Evolutionary conservation across 2,329 filamentous ascomycete genomes (phyloP).

Genomic region (Dichotomopilus funicola): DNA sequence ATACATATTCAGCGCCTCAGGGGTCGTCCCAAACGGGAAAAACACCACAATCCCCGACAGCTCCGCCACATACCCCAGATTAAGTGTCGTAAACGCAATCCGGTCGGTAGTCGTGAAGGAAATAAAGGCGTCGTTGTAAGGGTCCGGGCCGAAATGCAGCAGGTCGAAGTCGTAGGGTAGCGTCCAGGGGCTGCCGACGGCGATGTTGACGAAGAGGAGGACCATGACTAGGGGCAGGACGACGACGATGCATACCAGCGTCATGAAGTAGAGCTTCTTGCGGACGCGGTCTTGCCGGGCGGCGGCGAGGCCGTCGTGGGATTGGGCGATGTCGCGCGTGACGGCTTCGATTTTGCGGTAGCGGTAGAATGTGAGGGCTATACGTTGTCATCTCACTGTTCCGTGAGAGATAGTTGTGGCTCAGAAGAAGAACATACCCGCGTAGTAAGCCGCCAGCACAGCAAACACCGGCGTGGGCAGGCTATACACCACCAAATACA

Average conservation of each 20-base stretch:
- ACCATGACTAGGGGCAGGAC: constrained; percentile 44
- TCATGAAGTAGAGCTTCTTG: constrained; percentile 50
- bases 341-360: constrained; percentile 41
- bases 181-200: constrained; percentile 24
- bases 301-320: constrained; percentile 34
- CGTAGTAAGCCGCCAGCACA: constrained; percentile 39
- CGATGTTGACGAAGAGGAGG: constrained; percentile 38
- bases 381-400: no score
- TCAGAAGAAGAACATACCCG: no score
- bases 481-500: constrained; percentile 43
- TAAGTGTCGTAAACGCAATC: constrained; percentile 35
- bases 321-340: constrained; percentile 34
- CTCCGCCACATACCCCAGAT: constrained; percentile 44
- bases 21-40: constrained; percentile 50
- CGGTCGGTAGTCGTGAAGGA: constrained; percentile 38
- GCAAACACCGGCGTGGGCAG: constrained; percentile 40
- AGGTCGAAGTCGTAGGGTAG: constrained; percentile 35
- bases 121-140: constrained; percentile 42
- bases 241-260: constrained; percentile 43
- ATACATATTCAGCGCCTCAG: constrained; percentile 47
- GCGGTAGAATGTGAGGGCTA: constrained; percentile 43
- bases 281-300: constrained; percentile 42
- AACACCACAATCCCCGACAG: constrained; percentile 43
- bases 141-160: constrained; percentile 34
- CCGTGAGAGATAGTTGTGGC: no score